Evolutionary conservation across 23 red algal genomes (phyloP).

Genomic region (Porphyridium purpureum): DNA sequence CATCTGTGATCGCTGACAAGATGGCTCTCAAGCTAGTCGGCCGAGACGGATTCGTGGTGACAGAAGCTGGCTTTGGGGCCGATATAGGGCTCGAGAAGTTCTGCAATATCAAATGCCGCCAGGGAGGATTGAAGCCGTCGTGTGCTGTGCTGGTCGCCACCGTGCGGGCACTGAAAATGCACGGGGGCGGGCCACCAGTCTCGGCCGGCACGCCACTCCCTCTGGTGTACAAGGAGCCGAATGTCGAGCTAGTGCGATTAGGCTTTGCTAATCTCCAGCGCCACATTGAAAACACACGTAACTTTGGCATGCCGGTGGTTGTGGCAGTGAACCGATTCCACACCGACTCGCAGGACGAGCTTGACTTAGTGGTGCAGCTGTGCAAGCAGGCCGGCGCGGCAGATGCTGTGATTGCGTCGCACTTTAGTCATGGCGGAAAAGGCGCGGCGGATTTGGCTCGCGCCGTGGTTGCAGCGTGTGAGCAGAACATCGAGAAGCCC

Average conservation of each 20-base stretch:
- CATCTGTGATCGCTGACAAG: constrained; percentile 84
- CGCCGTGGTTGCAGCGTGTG: constrained; percentile 55
- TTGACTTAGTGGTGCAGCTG: constrained; percentile 38
- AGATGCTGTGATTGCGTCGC: constrained; percentile 85
- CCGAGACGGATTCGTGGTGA: constrained; percentile 76
- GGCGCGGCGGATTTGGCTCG: constrained; percentile 66
- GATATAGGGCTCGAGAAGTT: constrained; percentile 98
- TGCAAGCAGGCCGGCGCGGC: constrained; percentile 54
- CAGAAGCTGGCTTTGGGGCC: constrained; percentile 94
- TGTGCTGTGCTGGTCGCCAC: constrained; percentile 78
- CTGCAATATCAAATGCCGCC: constrained; percentile 82
- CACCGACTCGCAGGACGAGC: constrained; percentile 54
- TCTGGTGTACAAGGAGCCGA: constrained; percentile 36
- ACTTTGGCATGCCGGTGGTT: constrained; percentile 69
- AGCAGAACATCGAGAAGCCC: background rate
- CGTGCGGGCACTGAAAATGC: constrained; percentile 84
- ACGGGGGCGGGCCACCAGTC: constrained; percentile 81
- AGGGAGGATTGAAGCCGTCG: constrained; percentile 37
- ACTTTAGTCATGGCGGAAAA: constrained; percentile 77
- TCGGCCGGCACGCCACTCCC: constrained; percentile 50
- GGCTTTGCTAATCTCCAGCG: constrained; percentile 71
- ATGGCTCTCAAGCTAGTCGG: constrained; percentile 87
- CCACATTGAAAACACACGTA: constrained; percentile 67
- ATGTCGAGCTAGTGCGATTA: constrained; percentile 55
- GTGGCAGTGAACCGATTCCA: constrained; percentile 76